A percentile compares a stretch with the other conserved stretches of the same genome.
phyloP scores from a whole-genome alignment of 805 yeast genomes.

The Barnettozyma wickerhamii region DNA sequence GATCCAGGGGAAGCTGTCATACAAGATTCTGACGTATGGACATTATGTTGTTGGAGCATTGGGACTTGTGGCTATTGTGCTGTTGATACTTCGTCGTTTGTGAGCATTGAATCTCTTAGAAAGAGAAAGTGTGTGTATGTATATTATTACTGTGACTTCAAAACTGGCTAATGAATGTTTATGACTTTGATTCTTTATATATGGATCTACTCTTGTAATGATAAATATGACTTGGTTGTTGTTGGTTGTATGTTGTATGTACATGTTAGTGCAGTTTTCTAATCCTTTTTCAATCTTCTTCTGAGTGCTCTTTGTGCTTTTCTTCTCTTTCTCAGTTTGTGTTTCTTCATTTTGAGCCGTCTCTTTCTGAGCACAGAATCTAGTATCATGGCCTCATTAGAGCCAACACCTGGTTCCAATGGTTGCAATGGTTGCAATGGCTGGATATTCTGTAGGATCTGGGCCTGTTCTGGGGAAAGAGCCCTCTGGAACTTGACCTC shows the following conservation, averaged over 20 bases:
- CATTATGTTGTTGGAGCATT: slow-evolving; percentile 39
- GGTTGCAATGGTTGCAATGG: too few species aligned
- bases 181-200: not conserved
- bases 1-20: slow-evolving; percentile 50
- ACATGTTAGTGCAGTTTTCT: slow-evolving; percentile 1
- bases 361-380: slow-evolving; percentile 82
- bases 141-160: too few species aligned
- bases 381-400: slow-evolving; percentile 22
- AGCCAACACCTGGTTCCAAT: slow-evolving; percentile 4
- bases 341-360: slow-evolving; percentile 95
- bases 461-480: slow-evolving; percentile 19
- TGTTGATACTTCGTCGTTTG: slow-evolving; percentile 29
- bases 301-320: slow-evolving; percentile 82
- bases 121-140: too few species aligned
- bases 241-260: too few species aligned
- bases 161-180: slow-evolving; percentile 5
- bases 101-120: too few species aligned
- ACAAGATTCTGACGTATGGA: slow-evolving; percentile 48
- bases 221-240: too few species aligned
- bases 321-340: slow-evolving; percentile 95
- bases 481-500: slow-evolving; percentile 12
- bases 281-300: slow-evolving; percentile 44
- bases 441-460: slow-evolving; percentile 18
- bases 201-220: not conserved
- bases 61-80: slow-evolving; percentile 30